These are phyloP conservation scores for Pleodorina starrii DNA, from an alignment of 139 green algal species.

Conservation along the genomic window DNA sequence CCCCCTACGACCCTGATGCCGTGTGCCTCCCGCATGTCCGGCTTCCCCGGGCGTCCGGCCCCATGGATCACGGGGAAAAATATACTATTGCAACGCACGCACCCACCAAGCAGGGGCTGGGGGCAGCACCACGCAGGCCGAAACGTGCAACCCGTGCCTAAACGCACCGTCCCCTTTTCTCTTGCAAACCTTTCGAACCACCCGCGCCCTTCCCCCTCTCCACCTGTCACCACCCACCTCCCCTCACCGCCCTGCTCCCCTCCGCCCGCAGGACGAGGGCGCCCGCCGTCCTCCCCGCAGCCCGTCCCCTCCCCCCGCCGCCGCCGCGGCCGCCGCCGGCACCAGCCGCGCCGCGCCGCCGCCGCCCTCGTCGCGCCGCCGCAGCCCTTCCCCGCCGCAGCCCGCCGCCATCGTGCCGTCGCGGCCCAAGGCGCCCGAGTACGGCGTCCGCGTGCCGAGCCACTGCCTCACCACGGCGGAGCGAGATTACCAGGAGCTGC, in stretches of 20 bases:
- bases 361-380: background rate
- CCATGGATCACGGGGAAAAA: too few relatives aligned
- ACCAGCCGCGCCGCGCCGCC: constrained; percentile 11
- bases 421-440: background rate
- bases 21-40: too few relatives aligned
- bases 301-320: background rate
- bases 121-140: too few relatives aligned
- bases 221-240: too few relatives aligned
- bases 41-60: too few relatives aligned
- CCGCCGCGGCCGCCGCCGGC: background rate
- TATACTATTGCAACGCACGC: too few relatives aligned
- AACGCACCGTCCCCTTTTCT: too few relatives aligned
- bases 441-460: constrained; percentile 51
- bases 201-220: too few relatives aligned
- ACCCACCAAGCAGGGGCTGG: too few relatives aligned
- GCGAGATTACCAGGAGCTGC: constrained; percentile 67
- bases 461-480: constrained; percentile 50
- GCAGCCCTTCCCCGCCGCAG: constrained; percentile 7
- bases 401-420: background rate
- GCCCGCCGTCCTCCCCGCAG: background rate
- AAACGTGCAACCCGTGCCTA: too few relatives aligned
- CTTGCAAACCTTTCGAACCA: too few relatives aligned
- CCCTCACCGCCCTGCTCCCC: background rate
- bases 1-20: too few relatives aligned
- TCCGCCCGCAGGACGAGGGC: constrained; percentile 14